phyloP scores from a whole-genome alignment of 257 asterid genomes.

The Nicotiana knightiana region DNA sequence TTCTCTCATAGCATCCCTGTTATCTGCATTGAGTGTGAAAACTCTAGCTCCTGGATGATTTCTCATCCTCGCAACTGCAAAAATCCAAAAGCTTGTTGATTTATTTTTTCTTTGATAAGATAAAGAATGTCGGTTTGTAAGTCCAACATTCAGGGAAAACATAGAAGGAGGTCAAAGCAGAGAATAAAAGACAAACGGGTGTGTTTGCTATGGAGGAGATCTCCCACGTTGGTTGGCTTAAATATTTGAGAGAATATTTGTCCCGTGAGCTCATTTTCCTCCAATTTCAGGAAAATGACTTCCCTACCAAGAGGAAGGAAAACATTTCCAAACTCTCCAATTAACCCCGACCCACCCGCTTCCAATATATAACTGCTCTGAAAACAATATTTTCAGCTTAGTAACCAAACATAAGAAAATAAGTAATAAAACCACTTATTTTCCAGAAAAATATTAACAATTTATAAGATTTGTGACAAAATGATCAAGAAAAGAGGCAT shows the following conservation, averaged over 20 bases:
- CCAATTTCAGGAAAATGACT: no score
- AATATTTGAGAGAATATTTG: no score
- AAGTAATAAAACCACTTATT: no score
- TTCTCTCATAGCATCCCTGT: conserved; percentile 70
- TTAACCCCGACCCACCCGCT: no score
- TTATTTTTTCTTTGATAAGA: not conserved
- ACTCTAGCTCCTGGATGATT: conserved; percentile 61
- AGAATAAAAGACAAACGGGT: not conserved
- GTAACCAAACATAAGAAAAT: no score
- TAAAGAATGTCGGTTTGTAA: not conserved
- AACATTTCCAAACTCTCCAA: no score
- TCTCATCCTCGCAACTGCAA: conserved; percentile 73
- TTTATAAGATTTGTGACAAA: not conserved
- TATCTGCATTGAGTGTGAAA: conserved; percentile 38
- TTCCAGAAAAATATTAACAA: not conserved
- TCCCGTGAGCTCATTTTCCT: no score
- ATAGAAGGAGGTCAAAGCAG: not conserved
- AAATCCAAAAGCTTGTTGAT: not conserved
- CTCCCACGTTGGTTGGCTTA: no score
- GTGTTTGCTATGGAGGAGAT: no score
- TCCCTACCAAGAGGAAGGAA: no score
- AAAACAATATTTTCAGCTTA: no score
- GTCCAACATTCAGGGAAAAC: not conserved
- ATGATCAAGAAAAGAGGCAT: not conserved
- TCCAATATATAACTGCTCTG: no score